Percentiles rank a stretch among this genome's conserved stretches.
Conservation (phyloP, 306 rosid genomes). For the Boehmeria nivea region DNA sequence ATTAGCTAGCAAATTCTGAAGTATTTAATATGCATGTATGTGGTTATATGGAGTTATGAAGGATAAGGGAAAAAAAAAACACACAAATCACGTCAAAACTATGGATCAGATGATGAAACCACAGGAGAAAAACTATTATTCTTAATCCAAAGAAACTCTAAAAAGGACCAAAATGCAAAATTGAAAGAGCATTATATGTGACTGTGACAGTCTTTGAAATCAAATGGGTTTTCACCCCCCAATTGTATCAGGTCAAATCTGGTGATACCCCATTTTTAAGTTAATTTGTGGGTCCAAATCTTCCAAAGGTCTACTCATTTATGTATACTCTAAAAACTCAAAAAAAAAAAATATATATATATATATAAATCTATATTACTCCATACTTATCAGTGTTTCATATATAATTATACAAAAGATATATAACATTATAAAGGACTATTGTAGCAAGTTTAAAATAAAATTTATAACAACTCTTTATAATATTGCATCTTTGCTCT, state of each 20-base stretch:
- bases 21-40: neutral
- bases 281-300: constrained; percentile 26
- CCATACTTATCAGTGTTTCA: too few species aligned
- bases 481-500: too few species aligned
- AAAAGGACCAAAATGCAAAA: neutral
- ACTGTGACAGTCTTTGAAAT: constrained; percentile 2
- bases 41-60: neutral
- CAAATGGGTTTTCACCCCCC: neutral
- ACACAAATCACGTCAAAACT: neutral
- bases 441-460: too few species aligned
- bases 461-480: too few species aligned
- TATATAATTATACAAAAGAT: too few species aligned
- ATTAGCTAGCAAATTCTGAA: too few species aligned
- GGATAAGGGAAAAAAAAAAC: neutral
- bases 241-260: constrained; percentile 29
- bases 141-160: constrained; percentile 6
- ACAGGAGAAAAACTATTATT: neutral
- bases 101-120: neutral
- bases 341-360: too few species aligned
- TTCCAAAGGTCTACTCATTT: neutral
- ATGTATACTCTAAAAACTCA: neutral
- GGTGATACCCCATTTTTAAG: constrained; percentile 25
- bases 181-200: constrained; percentile 2
- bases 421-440: too few species aligned
- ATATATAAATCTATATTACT: too few species aligned